A percentile compares a stretch with the other conserved stretches of the same genome.
Evolutionary conservation across 495 filamentous ascomycete species (phyloP).

Genomic region (Penicillium daleae): DNA sequence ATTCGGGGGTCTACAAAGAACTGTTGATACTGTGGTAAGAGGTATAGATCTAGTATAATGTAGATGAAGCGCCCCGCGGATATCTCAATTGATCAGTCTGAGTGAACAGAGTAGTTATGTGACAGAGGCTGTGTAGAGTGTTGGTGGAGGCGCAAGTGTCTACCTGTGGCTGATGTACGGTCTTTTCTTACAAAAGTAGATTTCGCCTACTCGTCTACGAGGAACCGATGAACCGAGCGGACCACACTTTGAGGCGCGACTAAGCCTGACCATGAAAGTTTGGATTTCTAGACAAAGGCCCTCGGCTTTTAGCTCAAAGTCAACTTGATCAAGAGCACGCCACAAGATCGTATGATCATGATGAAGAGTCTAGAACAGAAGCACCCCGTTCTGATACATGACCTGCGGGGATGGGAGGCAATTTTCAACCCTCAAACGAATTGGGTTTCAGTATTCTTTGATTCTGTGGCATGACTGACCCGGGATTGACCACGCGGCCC

Average conservation of each 20-base stretch:
- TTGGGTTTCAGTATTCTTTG: slow-evolving; percentile 18
- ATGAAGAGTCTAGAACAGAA: slow-evolving; percentile 2
- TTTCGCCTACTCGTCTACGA: too few species aligned
- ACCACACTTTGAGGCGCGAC: too few species aligned
- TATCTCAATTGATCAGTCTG: not conserved
- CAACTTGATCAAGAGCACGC: slow-evolving; percentile 11
- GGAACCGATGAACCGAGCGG: too few species aligned
- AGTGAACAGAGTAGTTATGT: too few species aligned
- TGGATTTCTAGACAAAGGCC: slow-evolving; percentile 10
- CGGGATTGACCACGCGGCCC: slow-evolving; percentile 10
- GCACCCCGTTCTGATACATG: slow-evolving; percentile 11
- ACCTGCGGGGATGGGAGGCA: slow-evolving; percentile 18
- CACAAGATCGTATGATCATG: slow-evolving; percentile 2
- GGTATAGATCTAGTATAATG: not conserved
- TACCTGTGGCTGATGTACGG: too few species aligned
- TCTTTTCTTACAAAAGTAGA: too few species aligned
- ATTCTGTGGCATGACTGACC: slow-evolving; percentile 19
- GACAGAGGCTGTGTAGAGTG: too few species aligned
- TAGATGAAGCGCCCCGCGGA: not conserved
- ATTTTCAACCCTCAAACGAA: slow-evolving; percentile 11
- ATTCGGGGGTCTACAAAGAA: slow-evolving; percentile 43
- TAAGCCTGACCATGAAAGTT: too few species aligned
- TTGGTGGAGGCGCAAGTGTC: too few species aligned
- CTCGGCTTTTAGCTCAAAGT: not conserved
- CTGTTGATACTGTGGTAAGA: not conserved